Percentiles rank a stretch among this genome's conserved stretches.
Evolutionary conservation across 2,329 filamentous ascomycete species (phyloP).

Genomic region (Paecilomyces sp.): DNA sequence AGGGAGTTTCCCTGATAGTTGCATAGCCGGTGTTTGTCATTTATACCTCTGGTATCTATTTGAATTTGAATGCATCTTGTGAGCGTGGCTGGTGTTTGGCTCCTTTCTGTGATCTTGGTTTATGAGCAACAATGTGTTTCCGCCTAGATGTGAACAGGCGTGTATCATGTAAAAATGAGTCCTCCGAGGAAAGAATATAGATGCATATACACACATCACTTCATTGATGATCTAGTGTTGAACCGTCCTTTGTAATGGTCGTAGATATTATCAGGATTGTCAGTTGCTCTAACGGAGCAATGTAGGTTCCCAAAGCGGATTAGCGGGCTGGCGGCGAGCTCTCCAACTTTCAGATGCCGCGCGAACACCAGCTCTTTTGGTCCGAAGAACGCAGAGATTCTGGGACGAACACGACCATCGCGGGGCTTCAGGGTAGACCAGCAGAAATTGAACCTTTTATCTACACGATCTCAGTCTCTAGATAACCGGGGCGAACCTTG

Average conservation of each 20-base stretch:
- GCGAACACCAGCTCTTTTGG: background rate
- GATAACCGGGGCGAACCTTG: background rate
- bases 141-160: background rate
- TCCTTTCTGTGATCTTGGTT: background rate
- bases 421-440: background rate
- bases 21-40: background rate
- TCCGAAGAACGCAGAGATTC: background rate
- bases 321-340: background rate
- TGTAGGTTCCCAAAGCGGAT: background rate
- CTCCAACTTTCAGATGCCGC: background rate
- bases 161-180: background rate
- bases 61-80: background rate
- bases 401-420: background rate
- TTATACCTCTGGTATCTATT: background rate
- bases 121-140: background rate
- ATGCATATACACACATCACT: background rate
- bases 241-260: background rate
- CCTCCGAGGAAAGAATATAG: background rate
- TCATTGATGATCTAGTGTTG: background rate
- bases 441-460: background rate
- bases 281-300: background rate
- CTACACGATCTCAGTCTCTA: background rate
- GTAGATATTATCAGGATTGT: no score
- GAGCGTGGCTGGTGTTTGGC: background rate
- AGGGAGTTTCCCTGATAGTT: background rate